These are phyloP conservation scores for Pholiota molesta DNA, from an alignment of 768 basidiomycete species.

Conservation along the genomic window DNA sequence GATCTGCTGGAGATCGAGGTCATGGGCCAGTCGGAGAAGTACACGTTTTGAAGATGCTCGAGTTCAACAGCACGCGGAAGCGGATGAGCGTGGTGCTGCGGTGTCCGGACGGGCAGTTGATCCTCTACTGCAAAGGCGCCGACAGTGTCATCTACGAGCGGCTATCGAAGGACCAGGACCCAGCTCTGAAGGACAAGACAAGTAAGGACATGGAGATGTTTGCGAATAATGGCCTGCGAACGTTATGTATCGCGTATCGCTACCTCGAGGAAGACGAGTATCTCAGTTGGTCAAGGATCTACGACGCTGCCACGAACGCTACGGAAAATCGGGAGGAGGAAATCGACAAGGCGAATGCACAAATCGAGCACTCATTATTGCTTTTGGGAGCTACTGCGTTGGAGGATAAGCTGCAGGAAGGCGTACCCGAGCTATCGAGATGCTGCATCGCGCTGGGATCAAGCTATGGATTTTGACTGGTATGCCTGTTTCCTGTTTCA, in stretches of 20 bases:
- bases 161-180: slow-evolving; percentile 76
- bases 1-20: slow-evolving; percentile 87
- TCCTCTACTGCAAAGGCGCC: slow-evolving; percentile 96
- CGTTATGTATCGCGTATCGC: slow-evolving; percentile 86
- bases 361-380: slow-evolving; percentile 79
- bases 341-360: slow-evolving; percentile 84
- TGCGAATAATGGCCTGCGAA: slow-evolving; percentile 91
- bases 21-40: slow-evolving; percentile 85
- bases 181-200: slow-evolving; percentile 73
- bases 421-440: slow-evolving; percentile 95
- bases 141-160: slow-evolving; percentile 94
- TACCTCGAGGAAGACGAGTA: slow-evolving; percentile 85
- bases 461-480: slow-evolving; percentile 98
- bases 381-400: slow-evolving; percentile 95
- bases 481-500: slow-evolving; percentile 29
- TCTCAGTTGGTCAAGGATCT: slow-evolving; percentile 72
- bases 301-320: slow-evolving; percentile 81
- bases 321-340: slow-evolving; percentile 86
- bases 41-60: slow-evolving; percentile 81
- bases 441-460: slow-evolving; percentile 89
- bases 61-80: slow-evolving; percentile 94
- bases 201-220: slow-evolving; percentile 89
- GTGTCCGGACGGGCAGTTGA: slow-evolving; percentile 76
- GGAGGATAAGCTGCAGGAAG: slow-evolving; percentile 96
- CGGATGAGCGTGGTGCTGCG: slow-evolving; percentile 94